These are phyloP conservation scores for Aaosphaeria pasadenensis DNA, from an alignment of 2,329 filamentous ascomycete species.

Conservation along the genomic window DNA sequence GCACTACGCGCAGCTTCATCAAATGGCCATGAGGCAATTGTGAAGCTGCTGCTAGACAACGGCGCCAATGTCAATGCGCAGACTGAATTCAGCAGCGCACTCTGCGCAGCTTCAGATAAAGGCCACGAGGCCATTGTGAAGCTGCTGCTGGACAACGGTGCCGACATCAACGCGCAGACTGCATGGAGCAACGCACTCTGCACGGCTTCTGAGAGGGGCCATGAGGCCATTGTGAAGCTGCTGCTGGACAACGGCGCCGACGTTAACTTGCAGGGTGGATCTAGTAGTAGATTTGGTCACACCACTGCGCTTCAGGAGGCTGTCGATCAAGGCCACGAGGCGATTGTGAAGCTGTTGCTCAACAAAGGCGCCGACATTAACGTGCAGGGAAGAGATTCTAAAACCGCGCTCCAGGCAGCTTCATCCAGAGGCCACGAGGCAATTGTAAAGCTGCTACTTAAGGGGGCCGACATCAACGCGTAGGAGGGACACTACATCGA, in stretches of 20 bases:
- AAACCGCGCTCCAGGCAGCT: conserved; percentile 7
- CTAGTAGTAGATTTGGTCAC: conserved; percentile 3
- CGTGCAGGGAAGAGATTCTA: conserved; percentile 17
- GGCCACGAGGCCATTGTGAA: not conserved
- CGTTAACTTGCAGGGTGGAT: conserved; percentile 1
- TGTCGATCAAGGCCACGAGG: conserved; percentile 10
- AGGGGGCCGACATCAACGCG: conserved; percentile 3
- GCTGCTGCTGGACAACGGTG: not conserved
- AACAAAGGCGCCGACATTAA: conserved; percentile 18
- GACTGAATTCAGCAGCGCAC: not conserved
- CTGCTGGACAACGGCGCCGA: not conserved
- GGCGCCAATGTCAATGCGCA: conserved; percentile 7
- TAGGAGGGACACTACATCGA: conserved; percentile 8
- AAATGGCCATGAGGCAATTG: conserved; percentile 7
- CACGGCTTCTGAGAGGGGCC: not conserved
- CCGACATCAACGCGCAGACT: conserved; percentile 1
- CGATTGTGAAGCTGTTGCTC: conserved; percentile 10
- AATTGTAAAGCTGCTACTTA: conserved; percentile 3
- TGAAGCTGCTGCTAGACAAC: conserved; percentile 1
- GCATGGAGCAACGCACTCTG: not conserved
- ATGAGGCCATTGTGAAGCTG: not conserved
- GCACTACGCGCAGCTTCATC: conserved; percentile 8
- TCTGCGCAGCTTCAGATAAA: not conserved
- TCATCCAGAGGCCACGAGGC: conserved; percentile 2
- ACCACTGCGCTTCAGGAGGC: conserved; percentile 13